phyloP scores from a whole-genome alignment of 2,329 filamentous ascomycete species.

The Cytospora mali region DNA sequence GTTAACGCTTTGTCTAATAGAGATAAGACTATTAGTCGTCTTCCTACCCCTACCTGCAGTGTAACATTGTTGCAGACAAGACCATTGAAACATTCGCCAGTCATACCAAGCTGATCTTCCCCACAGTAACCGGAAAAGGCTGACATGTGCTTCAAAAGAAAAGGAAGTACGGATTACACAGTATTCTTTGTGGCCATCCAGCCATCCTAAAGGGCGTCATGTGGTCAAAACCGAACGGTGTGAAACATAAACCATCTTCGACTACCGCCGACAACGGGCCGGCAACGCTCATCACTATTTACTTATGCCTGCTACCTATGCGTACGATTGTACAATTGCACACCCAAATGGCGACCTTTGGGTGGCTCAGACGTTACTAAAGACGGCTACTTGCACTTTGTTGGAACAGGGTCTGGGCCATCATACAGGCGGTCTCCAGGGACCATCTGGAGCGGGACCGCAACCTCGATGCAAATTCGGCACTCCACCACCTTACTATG shows the following conservation, averaged over 20 bases:
- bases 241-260: conserved; percentile 14
- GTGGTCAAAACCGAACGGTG: conserved; percentile 8
- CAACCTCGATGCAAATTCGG: background rate
- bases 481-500: background rate
- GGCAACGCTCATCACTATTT: background rate
- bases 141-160: too few species aligned
- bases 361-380: background rate
- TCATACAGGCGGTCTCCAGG: background rate
- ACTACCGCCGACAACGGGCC: conserved; percentile 16
- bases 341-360: background rate
- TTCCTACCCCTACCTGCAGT: too few species aligned
- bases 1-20: too few species aligned
- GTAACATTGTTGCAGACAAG: too few species aligned
- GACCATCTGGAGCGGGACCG: background rate
- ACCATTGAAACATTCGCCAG: background rate
- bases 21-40: background rate
- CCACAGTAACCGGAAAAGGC: background rate
- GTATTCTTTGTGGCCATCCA: background rate
- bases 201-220: conserved; percentile 5
- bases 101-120: conserved; percentile 4
- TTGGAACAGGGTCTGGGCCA: background rate
- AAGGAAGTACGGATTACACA: too few species aligned
- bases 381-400: background rate
- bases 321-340: background rate
- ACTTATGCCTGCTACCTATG: background rate